A percentile compares a stretch with the other conserved stretches of the same genome.
phyloP scores from a whole-genome alignment of 805 yeast species.

The Candida wancherniae region DNA sequence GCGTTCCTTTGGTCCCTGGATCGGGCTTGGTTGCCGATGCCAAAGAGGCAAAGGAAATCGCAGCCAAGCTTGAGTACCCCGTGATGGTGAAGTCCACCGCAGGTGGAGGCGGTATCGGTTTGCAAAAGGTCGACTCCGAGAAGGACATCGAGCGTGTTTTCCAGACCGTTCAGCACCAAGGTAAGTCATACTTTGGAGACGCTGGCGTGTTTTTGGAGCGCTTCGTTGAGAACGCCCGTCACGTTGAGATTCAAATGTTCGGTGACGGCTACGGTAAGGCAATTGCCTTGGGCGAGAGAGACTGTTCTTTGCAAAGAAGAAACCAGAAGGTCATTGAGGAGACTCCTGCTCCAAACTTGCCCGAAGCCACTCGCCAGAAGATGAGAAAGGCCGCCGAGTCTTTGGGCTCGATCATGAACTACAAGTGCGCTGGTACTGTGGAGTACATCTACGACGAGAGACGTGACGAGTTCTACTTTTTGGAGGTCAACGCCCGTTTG shows the following conservation, averaged over 20 bases:
- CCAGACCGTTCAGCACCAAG: conserved; percentile 90
- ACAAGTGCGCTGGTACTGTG: conserved; percentile 96
- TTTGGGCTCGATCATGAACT: conserved; percentile 75
- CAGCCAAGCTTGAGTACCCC: conserved; percentile 75
- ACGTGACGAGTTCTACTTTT: conserved; percentile 86
- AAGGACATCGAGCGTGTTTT: conserved; percentile 80
- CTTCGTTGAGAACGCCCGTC: conserved; percentile 92
- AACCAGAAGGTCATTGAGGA: conserved; percentile 96
- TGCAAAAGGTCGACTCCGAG: conserved; percentile 84
- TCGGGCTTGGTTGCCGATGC: conserved; percentile 73
- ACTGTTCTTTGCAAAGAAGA: conserved; percentile 95
- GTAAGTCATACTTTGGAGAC: conserved; percentile 88
- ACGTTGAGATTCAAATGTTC: conserved; percentile 92
- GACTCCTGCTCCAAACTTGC: conserved; percentile 94
- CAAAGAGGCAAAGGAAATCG: conserved; percentile 71
- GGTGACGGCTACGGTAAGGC: conserved; percentile 96
- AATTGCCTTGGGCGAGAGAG: conserved; percentile 93
- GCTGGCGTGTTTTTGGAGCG: conserved; percentile 93
- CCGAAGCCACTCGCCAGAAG: conserved; percentile 65
- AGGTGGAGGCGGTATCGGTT: conserved; percentile 99
- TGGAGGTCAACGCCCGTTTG: conserved; percentile 93
- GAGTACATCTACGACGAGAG: conserved; percentile 88
- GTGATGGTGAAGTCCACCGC: conserved; percentile 97
- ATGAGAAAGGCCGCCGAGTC: conserved; percentile 85
- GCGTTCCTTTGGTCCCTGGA: conserved; percentile 97